These are phyloP conservation scores for Colletotrichum eremochloae DNA, from an alignment of 2,329 filamentous ascomycete species.

Conservation along the genomic window DNA sequence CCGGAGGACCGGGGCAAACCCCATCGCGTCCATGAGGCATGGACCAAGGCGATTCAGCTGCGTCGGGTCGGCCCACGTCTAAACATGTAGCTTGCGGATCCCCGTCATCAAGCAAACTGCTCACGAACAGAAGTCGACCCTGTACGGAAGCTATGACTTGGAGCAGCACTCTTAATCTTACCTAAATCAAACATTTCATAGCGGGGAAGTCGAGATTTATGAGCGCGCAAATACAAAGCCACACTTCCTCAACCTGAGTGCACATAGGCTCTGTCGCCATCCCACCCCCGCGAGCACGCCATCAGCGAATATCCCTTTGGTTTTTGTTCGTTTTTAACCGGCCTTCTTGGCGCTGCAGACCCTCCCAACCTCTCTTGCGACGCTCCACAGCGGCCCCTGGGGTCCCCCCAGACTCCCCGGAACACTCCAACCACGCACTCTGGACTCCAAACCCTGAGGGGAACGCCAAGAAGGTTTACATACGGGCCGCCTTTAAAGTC, in stretches of 20 bases:
- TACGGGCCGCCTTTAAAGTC: neutral
- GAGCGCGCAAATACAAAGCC: neutral
- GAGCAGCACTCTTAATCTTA: neutral
- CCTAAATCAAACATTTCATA: neutral
- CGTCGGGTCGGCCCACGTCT: neutral
- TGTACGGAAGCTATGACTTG: neutral
- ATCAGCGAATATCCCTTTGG: conserved; percentile 22
- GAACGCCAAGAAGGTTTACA: conserved; percentile 19
- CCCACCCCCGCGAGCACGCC: conserved; percentile 37
- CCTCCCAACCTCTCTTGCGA: neutral
- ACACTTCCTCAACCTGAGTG: neutral
- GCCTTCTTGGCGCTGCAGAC: conserved; percentile 29
- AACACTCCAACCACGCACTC: neutral
- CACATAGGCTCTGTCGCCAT: conserved; percentile 28
- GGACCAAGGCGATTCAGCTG: neutral
- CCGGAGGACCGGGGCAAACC: neutral
- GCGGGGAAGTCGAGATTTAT: neutral
- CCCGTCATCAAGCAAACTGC: neutral
- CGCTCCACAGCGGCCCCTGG: neutral
- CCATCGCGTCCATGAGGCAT: neutral
- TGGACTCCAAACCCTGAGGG: neutral
- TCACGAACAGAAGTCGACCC: neutral
- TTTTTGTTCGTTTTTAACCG: neutral
- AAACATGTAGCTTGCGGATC: neutral
- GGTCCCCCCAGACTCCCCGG: conserved; percentile 15